Conservation (phyloP, 495 filamentous ascomycete genomes). For the Neurospora sp. region DNA sequence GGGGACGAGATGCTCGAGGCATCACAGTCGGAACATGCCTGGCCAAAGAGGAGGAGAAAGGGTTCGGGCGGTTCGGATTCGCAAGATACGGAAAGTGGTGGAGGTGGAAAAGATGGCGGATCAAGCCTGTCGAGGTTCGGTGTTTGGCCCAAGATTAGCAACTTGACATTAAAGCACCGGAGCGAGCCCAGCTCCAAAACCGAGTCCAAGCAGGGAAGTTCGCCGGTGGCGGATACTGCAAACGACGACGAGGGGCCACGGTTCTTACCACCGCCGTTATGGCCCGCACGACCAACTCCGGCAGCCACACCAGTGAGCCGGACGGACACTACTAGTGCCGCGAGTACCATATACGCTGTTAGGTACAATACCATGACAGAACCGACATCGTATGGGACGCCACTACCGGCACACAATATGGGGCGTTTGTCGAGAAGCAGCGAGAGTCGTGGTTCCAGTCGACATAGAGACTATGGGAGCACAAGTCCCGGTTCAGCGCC, state of each 20-base stretch:
- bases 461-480: conserved; percentile 15
- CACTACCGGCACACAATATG: conserved; percentile 25
- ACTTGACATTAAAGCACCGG: conserved; percentile 33
- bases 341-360: conserved; percentile 78
- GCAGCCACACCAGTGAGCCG: conserved; percentile 63
- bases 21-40: conserved; percentile 39
- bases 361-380: conserved; percentile 70
- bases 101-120: conserved; percentile 9
- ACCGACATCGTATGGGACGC: conserved; percentile 41
- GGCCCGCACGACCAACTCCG: conserved; percentile 53
- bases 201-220: background rate
- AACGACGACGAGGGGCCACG: conserved; percentile 25
- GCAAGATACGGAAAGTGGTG: conserved; percentile 14
- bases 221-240: background rate
- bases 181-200: conserved; percentile 14
- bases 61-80: conserved; percentile 19
- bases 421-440: conserved; percentile 22
- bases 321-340: conserved; percentile 57
- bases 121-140: conserved; percentile 23
- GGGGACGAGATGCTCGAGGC: conserved; percentile 92
- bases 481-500: conserved; percentile 4
- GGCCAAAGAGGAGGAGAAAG: conserved; percentile 27
- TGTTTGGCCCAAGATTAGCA: conserved; percentile 37
- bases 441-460: conserved; percentile 22
- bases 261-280: conserved; percentile 34